Conservation (phyloP, 148 eudicot species). For the Vaccinium corymbosum region DNA sequence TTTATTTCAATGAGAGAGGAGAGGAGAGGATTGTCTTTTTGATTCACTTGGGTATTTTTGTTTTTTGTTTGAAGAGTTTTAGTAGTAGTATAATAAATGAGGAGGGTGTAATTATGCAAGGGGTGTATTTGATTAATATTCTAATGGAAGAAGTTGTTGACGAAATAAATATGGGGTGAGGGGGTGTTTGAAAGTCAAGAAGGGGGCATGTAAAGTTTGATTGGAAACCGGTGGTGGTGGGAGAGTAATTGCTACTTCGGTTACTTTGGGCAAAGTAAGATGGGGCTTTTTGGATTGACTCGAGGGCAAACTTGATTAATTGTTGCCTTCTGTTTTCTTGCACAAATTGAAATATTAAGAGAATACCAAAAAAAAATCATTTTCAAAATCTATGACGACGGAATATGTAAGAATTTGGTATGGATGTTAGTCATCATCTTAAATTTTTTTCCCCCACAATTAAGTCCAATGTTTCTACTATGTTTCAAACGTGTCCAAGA, state of each 20-base stretch:
- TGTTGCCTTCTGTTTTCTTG: background rate
- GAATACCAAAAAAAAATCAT: background rate
- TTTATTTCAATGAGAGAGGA: background rate
- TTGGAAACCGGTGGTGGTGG: constrained; percentile 31
- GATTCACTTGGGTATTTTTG: constrained; percentile 13
- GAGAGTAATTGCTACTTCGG: constrained; percentile 54
- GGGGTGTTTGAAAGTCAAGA: constrained; percentile 38
- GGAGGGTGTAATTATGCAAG: constrained; percentile 23
- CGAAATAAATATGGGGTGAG: constrained; percentile 52
- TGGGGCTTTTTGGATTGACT: constrained; percentile 41
- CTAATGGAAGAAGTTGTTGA: constrained; percentile 57
- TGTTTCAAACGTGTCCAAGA: too few relatives aligned
- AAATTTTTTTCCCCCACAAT: too few relatives aligned
- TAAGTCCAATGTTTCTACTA: too few relatives aligned
- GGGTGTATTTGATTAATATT: constrained; percentile 27
- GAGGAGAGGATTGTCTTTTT: constrained; percentile 10
- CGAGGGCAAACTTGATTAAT: constrained; percentile 26
- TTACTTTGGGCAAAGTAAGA: constrained; percentile 36
- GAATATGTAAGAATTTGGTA: too few relatives aligned
- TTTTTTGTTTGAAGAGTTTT: constrained; percentile 28
- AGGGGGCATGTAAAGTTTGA: constrained; percentile 27
- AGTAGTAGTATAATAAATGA: constrained; percentile 17
- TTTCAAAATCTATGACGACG: too few relatives aligned
- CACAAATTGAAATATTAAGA: background rate
- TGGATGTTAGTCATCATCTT: too few relatives aligned